Conservation (phyloP, 108 stramenopile species). For the Skeletonema costatum region DNA sequence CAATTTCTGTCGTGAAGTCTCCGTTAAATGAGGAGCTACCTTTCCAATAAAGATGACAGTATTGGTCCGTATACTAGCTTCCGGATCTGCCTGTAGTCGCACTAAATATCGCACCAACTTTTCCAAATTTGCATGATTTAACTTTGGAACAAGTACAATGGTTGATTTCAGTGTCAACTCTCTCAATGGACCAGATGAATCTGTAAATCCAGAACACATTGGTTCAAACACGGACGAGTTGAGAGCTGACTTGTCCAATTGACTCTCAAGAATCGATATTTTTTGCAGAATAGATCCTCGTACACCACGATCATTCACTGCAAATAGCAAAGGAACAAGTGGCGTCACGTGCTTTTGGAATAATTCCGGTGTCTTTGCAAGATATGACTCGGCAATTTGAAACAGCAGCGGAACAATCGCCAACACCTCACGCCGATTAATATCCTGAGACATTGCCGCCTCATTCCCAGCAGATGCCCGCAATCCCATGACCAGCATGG, state of each 20-base stretch:
- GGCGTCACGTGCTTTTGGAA: conserved; percentile 66
- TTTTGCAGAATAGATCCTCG: conserved; percentile 76
- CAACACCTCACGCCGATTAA: conserved; percentile 79
- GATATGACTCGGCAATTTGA: conserved; percentile 68
- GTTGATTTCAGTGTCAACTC: conserved; percentile 89
- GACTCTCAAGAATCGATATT: conserved; percentile 56
- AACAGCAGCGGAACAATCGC: conserved; percentile 74
- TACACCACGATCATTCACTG: conserved; percentile 85
- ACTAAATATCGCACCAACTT: conserved; percentile 88
- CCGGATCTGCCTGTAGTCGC: conserved; percentile 78
- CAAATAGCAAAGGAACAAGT: conserved; percentile 69
- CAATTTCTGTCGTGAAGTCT: conserved; percentile 73
- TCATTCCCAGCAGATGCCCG: conserved; percentile 59
- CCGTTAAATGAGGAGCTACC: conserved; percentile 70
- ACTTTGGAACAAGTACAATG: conserved; percentile 63
- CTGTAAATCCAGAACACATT: conserved; percentile 89
- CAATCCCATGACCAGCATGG: conserved; percentile 61
- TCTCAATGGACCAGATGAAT: conserved; percentile 72
- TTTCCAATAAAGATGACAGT: conserved; percentile 89
- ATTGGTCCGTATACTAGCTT: conserved; percentile 81
- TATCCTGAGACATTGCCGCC: conserved; percentile 69
- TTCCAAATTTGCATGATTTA: conserved; percentile 78
- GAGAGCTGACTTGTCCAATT: conserved; percentile 64
- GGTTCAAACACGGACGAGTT: conserved; percentile 86
- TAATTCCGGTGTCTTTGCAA: conserved; percentile 40